These are phyloP conservation scores for Hypocreales sp. DNA, from an alignment of 2,329 filamentous ascomycete species.

Conservation along the genomic window DNA sequence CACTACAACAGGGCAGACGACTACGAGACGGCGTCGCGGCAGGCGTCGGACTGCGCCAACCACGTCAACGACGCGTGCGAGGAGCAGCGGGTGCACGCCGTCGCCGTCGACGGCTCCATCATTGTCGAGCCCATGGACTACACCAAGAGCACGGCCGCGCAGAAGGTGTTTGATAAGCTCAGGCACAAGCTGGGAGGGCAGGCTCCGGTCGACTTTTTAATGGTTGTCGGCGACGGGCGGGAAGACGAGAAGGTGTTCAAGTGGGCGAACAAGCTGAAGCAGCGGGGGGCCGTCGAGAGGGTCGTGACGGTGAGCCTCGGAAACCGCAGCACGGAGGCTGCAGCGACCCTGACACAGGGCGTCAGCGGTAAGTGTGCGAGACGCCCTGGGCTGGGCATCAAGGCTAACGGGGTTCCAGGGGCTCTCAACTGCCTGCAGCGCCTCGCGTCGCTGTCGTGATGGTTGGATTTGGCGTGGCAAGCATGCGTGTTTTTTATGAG, in stretches of 20 bases:
- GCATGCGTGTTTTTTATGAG: no score
- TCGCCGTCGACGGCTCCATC: slow-evolving; percentile 65
- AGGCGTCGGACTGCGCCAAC: slow-evolving; percentile 78
- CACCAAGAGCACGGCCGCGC: slow-evolving; percentile 75
- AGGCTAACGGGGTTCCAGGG: slow-evolving; percentile 12
- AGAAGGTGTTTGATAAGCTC: slow-evolving; percentile 51
- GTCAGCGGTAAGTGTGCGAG: slow-evolving; percentile 58
- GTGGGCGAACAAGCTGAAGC: slow-evolving; percentile 71
- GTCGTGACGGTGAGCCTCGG: slow-evolving; percentile 80
- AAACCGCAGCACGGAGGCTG: slow-evolving; percentile 75
- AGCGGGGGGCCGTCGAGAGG: slow-evolving; percentile 42
- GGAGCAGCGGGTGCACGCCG: slow-evolving; percentile 67
- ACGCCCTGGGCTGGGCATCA: not conserved
- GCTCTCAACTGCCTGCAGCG: slow-evolving; percentile 27
- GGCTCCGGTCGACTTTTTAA: slow-evolving; percentile 61
- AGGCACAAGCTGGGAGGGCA: slow-evolving; percentile 12
- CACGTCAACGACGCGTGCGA: slow-evolving; percentile 93
- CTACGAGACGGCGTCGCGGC: slow-evolving; percentile 55
- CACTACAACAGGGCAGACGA: slow-evolving; percentile 78
- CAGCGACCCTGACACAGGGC: slow-evolving; percentile 73
- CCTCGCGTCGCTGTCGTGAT: slow-evolving; percentile 16
- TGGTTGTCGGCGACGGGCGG: slow-evolving; percentile 79
- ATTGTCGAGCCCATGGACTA: slow-evolving; percentile 75
- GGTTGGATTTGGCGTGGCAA: no score
- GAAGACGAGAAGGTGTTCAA: slow-evolving; percentile 90